phyloP scores from a whole-genome alignment of 208 protist genomes.

The Leishmania mexicana region DNA sequence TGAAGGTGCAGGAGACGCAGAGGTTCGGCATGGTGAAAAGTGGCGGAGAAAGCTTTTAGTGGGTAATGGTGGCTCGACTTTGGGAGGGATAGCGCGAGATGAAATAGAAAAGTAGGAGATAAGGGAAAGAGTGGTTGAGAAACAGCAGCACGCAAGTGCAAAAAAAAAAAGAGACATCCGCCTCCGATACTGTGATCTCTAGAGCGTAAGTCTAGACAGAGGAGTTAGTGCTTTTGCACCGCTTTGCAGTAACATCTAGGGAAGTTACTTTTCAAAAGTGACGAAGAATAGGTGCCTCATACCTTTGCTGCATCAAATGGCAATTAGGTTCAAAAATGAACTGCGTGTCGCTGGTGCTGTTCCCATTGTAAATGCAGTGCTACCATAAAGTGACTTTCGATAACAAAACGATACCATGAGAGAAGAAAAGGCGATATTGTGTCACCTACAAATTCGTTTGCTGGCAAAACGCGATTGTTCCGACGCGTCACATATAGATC shows the following conservation, averaged over 20 bases:
- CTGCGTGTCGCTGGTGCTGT: neutral
- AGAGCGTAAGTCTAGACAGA: neutral
- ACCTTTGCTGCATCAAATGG: neutral
- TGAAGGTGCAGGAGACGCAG: constrained; percentile 91
- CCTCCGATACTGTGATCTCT: neutral
- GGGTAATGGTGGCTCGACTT: neutral
- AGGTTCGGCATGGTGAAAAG: constrained; percentile 83
- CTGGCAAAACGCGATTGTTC: neutral
- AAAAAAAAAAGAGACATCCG: neutral
- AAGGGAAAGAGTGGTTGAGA: neutral
- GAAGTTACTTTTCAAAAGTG: no score
- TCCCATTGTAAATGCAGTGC: neutral
- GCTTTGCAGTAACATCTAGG: neutral
- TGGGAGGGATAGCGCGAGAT: neutral
- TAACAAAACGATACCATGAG: neutral
- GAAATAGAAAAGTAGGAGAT: neutral
- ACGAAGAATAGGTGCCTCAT: no score
- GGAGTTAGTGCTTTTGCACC: neutral
- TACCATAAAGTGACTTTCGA: neutral
- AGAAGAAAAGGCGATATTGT: neutral
- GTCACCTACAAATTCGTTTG: neutral
- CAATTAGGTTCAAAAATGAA: neutral
- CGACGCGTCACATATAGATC: neutral
- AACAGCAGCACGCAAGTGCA: neutral
- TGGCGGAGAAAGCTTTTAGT: neutral